Evolutionary conservation across 768 basidiomycete genomes (phyloP).

Genomic region (Russula virescens): DNA sequence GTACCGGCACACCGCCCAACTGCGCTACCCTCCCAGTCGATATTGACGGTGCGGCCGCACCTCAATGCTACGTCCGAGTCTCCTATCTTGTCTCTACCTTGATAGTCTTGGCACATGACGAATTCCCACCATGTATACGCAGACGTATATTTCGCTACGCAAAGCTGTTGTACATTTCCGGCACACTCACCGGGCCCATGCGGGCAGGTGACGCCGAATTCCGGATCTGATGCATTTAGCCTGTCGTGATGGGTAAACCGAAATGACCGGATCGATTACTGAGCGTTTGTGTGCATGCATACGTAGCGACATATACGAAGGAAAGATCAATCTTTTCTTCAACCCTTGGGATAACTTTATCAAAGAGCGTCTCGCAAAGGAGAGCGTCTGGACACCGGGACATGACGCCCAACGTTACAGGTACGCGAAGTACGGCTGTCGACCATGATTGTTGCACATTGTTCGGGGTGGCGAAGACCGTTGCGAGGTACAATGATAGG

Average conservation of each 20-base stretch:
- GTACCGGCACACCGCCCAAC: conserved; percentile 54
- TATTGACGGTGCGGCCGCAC: conserved; percentile 57
- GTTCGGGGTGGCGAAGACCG: not conserved
- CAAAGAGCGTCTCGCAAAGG: conserved; percentile 72
- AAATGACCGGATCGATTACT: not conserved
- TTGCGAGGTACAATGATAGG: not conserved
- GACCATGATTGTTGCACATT: conserved; percentile 6
- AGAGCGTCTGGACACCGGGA: conserved; percentile 78
- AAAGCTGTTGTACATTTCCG: conserved; percentile 87
- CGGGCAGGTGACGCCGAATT: conserved; percentile 74
- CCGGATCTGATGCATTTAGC: conserved; percentile 54
- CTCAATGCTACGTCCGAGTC: conserved; percentile 51
- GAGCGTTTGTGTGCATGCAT: conserved; percentile 28
- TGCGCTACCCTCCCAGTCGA: conserved; percentile 62
- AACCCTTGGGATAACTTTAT: conserved; percentile 60
- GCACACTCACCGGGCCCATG: conserved; percentile 80
- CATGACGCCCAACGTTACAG: conserved; percentile 56
- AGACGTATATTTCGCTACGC: conserved; percentile 57
- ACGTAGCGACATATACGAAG: conserved; percentile 72
- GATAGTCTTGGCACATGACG: conserved; percentile 72
- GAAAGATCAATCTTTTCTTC: conserved; percentile 59
- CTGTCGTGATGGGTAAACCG: conserved; percentile 33
- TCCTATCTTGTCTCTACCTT: conserved; percentile 61
- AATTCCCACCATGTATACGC: conserved; percentile 74
- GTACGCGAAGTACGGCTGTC: conserved; percentile 38